Evolutionary conservation across 2,329 filamentous ascomycete species (phyloP).

Genomic region (Pyrenochaeta sp.): DNA sequence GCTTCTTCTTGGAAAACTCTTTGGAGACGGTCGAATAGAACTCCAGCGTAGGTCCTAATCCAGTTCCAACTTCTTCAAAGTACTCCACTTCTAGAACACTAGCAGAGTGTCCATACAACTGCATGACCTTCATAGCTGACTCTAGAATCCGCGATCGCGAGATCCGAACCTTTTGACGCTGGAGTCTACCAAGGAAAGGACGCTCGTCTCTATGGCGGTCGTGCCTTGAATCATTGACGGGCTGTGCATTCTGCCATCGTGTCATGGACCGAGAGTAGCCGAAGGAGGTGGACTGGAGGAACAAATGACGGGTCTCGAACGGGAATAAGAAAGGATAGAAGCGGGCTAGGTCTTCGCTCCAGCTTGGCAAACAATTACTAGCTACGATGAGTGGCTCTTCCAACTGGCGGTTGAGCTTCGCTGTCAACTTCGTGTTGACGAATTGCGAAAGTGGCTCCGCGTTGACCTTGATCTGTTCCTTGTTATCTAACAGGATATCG

Average conservation of each 20-base stretch:
- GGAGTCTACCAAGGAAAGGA: slow-evolving; percentile 87
- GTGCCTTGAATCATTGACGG: slow-evolving; percentile 78
- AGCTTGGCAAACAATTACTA: slow-evolving; percentile 92
- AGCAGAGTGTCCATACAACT: slow-evolving; percentile 94
- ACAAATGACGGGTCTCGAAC: slow-evolving; percentile 95
- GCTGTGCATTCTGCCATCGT: slow-evolving; percentile 93
- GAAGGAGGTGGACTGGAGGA: slow-evolving; percentile 97
- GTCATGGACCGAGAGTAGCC: slow-evolving; percentile 98
- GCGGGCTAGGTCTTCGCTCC: slow-evolving; percentile 94
- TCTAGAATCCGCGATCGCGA: slow-evolving; percentile 94
- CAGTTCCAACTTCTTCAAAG: slow-evolving; percentile 97
- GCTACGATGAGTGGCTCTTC: slow-evolving; percentile 97
- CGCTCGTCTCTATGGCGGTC: slow-evolving; percentile 87
- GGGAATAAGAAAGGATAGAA: slow-evolving; percentile 97
- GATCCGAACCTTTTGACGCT: slow-evolving; percentile 97
- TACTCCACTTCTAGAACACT: slow-evolving; percentile 98
- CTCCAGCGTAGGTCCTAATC: slow-evolving; percentile 91
- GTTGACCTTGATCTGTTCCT: slow-evolving; percentile 73
- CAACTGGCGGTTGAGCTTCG: slow-evolving; percentile 94
- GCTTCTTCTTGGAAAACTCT: slow-evolving; percentile 96
- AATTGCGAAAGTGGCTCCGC: slow-evolving; percentile 90
- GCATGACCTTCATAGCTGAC: slow-evolving; percentile 98
- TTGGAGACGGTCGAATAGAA: slow-evolving; percentile 98
- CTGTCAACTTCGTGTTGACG: slow-evolving; percentile 97
- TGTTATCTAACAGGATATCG: slow-evolving; percentile 83